Evolutionary conservation across 768 basidiomycete genomes (phyloP).

Genomic region (Auricularia heimuer): DNA sequence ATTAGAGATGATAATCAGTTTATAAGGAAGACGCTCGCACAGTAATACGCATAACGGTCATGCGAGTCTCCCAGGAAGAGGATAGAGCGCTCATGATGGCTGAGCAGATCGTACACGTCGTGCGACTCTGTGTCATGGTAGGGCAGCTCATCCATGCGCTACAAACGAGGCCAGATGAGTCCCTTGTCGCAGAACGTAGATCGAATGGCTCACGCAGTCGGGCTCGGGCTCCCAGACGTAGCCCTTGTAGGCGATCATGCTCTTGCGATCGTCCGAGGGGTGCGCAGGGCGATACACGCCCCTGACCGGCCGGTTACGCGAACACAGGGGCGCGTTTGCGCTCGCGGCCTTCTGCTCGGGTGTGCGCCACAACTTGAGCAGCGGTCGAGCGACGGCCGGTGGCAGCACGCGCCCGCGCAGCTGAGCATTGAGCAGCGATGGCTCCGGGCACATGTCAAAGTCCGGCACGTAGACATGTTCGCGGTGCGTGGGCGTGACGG

Average conservation of each 20-base stretch:
- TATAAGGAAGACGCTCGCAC: not conserved
- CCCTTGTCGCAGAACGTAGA: not conserved
- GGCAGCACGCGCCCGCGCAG: not conserved
- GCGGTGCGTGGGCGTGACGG: not conserved
- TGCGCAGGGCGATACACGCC: not conserved
- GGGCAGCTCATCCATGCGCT: not conserved
- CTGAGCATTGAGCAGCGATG: not conserved
- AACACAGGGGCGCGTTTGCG: not conserved
- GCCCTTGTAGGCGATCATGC: not conserved
- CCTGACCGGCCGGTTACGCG: not conserved
- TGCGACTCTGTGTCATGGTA: not conserved
- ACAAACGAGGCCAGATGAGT: not conserved
- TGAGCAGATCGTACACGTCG: not conserved
- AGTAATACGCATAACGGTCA: not conserved
- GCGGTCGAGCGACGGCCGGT: not conserved
- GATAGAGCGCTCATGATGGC: not conserved
- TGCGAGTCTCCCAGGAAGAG: not conserved
- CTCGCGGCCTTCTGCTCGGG: not conserved
- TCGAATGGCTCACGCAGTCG: not conserved
- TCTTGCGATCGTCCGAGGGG: not conserved
- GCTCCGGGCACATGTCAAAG: not conserved
- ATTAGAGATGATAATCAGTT: not conserved
- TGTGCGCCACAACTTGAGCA: not conserved
- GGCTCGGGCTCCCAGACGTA: slow-evolving; percentile 1
- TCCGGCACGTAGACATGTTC: not conserved